Conservation (phyloP, 1,139 yeast species). For the Blastobotrys elegans region DNA sequence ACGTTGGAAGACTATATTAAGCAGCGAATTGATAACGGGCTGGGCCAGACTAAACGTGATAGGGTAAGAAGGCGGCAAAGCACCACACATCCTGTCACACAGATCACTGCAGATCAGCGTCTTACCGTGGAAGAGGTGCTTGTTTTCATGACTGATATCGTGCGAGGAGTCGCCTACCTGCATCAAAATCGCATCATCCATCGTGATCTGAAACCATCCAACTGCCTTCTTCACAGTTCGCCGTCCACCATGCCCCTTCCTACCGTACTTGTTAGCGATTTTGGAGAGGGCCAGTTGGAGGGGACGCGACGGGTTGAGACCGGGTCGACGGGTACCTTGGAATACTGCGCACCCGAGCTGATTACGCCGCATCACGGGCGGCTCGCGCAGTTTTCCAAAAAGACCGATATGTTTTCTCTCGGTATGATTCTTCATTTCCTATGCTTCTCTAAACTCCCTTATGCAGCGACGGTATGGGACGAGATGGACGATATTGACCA, state of each 20-base stretch:
- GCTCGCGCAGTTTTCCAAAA: constrained; percentile 54
- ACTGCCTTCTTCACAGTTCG: constrained; percentile 54
- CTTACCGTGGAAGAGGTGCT: constrained; percentile 48
- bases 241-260: constrained; percentile 42
- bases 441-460: constrained; percentile 69
- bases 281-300: constrained; percentile 81
- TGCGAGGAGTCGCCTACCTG: constrained; percentile 63
- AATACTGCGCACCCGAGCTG: constrained; percentile 82
- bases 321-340: constrained; percentile 84
- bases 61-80: not conserved
- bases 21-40: not conserved
- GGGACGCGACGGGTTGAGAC: constrained; percentile 53
- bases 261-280: constrained; percentile 72
- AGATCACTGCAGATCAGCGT: constrained; percentile 24
- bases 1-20: constrained; percentile 61
- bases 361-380: constrained; percentile 36
- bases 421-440: constrained; percentile 76
- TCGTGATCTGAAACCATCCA: constrained; percentile 83
- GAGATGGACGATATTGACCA: constrained; percentile 30
- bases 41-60: constrained; percentile 4
- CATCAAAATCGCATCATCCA: constrained; percentile 75
- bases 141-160: constrained; percentile 61
- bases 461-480: constrained; percentile 34
- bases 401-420: constrained; percentile 74
- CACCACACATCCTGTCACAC: not conserved